Base-by-base conservation (phyloP, 352 stramenopile species). In the Phytophthora tentaculata region DNA sequence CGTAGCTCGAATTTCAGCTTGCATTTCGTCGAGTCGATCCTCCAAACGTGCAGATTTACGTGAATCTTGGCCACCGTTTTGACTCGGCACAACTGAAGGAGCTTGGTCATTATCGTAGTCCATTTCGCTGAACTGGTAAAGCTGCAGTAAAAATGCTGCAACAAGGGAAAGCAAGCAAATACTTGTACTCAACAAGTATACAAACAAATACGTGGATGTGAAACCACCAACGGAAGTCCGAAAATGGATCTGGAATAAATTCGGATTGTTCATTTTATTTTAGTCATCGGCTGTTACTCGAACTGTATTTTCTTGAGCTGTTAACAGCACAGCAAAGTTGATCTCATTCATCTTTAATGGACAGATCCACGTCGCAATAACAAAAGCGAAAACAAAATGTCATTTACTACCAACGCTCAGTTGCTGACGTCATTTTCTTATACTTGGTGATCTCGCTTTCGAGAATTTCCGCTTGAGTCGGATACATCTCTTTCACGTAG, bases 381-480 rank as follows among this genome's bases (percentile, higher is more conserved):
- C 26, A 8, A 32, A 32, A 32, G 43, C 2, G 26, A 35, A 54
- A 29, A 19, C 24, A 23, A 62, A 24, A 22, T 44, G 14, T 32
- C 8, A 32, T 43, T 51, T 71, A 82, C 54, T 76, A 84, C 69
- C 83, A 91, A 32, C 63, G 73, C 50, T 57, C 51, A 48, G 81
- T 77, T 20, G 82, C 88, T 26, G 74, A 74, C 63, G 86, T 62
- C 81, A 90, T 90, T 62, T 90, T 32, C 44, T 73, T 73, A 47
- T 69, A 92, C 73, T 89, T 89, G 65, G 69, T 87, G 66, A 92
- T 92, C 67, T 92, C 84, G 45, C 77, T 71, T 71, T 90, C 81
- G 3, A 91, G 74, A 44, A 84, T 76, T 32, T 81, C 73, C 6
- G 77, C 72, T 44, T 91, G 79, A 1, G 76, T 80, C 4, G 76